phyloP scores from a whole-genome alignment of 139 green algal species.

The Spirogloea muscicola region DNA sequence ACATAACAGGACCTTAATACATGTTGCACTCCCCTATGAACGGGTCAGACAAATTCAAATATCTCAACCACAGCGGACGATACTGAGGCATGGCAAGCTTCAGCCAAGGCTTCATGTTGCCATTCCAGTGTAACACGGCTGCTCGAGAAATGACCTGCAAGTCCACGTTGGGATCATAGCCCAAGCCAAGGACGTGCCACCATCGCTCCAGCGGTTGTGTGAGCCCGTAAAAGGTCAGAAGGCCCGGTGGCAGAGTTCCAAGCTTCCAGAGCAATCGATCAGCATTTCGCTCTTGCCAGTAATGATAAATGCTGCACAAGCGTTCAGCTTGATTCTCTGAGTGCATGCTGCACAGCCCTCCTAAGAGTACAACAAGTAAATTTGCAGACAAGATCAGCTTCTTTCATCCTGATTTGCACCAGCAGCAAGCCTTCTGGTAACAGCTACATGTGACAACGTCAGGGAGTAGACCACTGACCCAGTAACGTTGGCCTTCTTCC shows the following conservation, averaged over 20 bases:
- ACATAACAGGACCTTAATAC: no score
- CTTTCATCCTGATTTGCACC: no score
- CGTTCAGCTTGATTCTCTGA: no score
- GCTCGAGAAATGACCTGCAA: slow-evolving; percentile 2
- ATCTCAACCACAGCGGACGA: slow-evolving; percentile 17
- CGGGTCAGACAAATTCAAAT: slow-evolving; percentile 23
- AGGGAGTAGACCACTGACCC: no score
- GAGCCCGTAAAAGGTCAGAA: slow-evolving; percentile 39
- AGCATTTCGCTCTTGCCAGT: slow-evolving; percentile 42
- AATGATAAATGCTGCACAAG: slow-evolving; percentile 40
- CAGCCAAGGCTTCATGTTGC: slow-evolving; percentile 48
- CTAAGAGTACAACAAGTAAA: no score
- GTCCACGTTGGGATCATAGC: slow-evolving; percentile 31
- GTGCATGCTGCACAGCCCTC: no score
- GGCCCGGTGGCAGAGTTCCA: slow-evolving; percentile 37
- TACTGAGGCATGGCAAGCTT: slow-evolving; percentile 33
- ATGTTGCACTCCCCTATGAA: slow-evolving; percentile 35
- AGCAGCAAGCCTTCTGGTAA: no score
- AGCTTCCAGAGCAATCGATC: slow-evolving; percentile 41
- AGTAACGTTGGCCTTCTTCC: slow-evolving; percentile 27
- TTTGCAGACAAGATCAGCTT: no score
- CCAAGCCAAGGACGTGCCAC: slow-evolving; percentile 41
- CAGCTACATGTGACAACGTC: no score
- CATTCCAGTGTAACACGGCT: slow-evolving; percentile 43
- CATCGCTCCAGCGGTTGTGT: slow-evolving; percentile 32